A percentile compares a stretch with the other conserved stretches of the same genome.
These are phyloP conservation scores for Aquilaria malaccensis DNA, from an alignment of 345 rosid species.

Conservation along the genomic window DNA sequence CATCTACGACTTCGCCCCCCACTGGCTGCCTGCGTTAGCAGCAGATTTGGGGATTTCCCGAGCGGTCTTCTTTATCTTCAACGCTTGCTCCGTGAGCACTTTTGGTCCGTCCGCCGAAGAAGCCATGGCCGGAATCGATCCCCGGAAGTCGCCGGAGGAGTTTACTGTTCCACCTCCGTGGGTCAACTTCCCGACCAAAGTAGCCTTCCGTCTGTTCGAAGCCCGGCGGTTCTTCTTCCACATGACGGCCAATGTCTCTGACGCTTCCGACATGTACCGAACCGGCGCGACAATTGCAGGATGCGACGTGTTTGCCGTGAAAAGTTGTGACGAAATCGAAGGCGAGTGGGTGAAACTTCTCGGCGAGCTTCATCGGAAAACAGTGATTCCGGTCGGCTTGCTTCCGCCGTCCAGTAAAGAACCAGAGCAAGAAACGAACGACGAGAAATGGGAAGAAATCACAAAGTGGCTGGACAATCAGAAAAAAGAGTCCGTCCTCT, in stretches of 20 bases:
- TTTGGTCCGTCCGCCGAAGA: conserved; percentile 22
- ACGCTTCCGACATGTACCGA: conserved; percentile 36
- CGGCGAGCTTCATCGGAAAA: conserved; percentile 22
- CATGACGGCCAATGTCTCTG: conserved; percentile 28
- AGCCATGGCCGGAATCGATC: conserved; percentile 8
- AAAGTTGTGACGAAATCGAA: conserved; percentile 38
- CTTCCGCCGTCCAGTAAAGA: conserved; percentile 23
- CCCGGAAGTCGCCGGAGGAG: conserved; percentile 29
- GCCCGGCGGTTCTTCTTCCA: conserved; percentile 31
- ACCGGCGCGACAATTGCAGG: conserved; percentile 23
- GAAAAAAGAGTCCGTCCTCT: conserved; percentile 29
- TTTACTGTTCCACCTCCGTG: conserved; percentile 37
- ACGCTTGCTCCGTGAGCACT: conserved; percentile 25
- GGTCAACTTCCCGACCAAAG: conserved; percentile 33
- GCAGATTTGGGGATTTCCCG: conserved; percentile 20
- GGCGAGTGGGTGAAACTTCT: conserved; percentile 45
- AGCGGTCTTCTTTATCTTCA: conserved; percentile 31
- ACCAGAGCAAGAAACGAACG: conserved; percentile 9
- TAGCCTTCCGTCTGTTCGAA: conserved; percentile 34
- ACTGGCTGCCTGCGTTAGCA: conserved; percentile 40
- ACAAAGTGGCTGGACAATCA: conserved; percentile 37
- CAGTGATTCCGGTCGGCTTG: conserved; percentile 38
- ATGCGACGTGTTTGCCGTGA: conserved; percentile 33
- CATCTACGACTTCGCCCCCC: conserved; percentile 39
- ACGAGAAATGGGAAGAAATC: conserved; percentile 20